Base-by-base conservation (phyloP, 352 stramenopile genomes). In the Globisporangium parvum region DNA sequence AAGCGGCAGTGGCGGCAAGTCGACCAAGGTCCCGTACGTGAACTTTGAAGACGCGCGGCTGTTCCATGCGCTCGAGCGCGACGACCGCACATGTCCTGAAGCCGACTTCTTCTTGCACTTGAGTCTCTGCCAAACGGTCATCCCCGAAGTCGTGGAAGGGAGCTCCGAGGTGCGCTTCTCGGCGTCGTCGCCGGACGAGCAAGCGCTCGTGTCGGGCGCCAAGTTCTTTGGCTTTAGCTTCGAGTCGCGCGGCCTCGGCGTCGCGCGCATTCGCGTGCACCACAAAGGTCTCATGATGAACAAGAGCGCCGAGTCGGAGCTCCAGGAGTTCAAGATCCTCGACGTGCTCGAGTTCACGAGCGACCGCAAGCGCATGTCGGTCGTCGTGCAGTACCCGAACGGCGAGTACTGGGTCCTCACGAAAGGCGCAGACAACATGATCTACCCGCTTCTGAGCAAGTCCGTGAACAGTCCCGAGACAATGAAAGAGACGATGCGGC, bases 341-440 rank as follows among this genome's bases (percentile, higher is more conserved):
- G 87, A 91, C 60, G 73, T 93, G 24, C 87, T 86, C 55, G 82
- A 93, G 68, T 93, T 93, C 66, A 91, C 86, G 55, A 97, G 88
- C 44, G 80, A 96, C 24, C 75, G 97, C n/a, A 99, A 99, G 67
- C 77, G 97, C 50, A 99, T 99, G 96, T 98, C 92, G 14, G 88
- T 99, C 20, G 70, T 99, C 23, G 78, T 78, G 20, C 75, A 95
- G 51, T 84, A 82, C 52, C 77, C 77, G 23, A 82, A 89, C 24
- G 73, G 77, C 18, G 72, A 86, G 53, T 81, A 76, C 39, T 87
- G 72, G 71, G 62, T 91, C 35, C 60, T 92, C 39, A 87, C 73
- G 26, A 96, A 98, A 73, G 93, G 93, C 6, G 93, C 93, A n/a
- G 93, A 98, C 69, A 96, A 92, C 41, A 77, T 96, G 41, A 95